A percentile compares a stretch with the other conserved stretches of the same genome.
phyloP scores from a whole-genome alignment of 139 green algal species.

The Auxenochlorella protothecoides region DNA sequence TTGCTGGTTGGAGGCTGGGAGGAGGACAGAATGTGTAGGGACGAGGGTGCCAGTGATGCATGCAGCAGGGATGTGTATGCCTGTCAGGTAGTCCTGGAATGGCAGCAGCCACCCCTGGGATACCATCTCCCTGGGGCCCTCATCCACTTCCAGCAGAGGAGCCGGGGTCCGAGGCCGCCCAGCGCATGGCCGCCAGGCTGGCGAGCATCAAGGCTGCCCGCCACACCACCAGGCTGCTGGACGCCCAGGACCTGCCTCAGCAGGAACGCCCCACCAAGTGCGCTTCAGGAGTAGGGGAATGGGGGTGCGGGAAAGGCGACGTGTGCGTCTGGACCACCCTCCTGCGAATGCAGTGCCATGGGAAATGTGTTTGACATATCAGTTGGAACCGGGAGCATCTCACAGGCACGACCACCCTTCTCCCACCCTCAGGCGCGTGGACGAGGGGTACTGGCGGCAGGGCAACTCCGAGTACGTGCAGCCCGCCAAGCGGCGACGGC shows the following conservation, averaged over 20 bases:
- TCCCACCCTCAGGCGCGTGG: slow-evolving; percentile 10
- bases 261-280: slow-evolving; percentile 14
- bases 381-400: too few relatives aligned
- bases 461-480: slow-evolving; percentile 2
- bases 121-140: too few relatives aligned
- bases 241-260: slow-evolving; percentile 38
- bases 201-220: slow-evolving; percentile 16
- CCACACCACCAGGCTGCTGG: slow-evolving; percentile 31
- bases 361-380: too few relatives aligned
- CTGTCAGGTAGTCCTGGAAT: too few relatives aligned
- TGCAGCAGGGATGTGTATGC: too few relatives aligned
- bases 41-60: too few relatives aligned
- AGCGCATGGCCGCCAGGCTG: slow-evolving; percentile 31
- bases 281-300: not conserved
- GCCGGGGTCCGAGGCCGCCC: slow-evolving; percentile 11
- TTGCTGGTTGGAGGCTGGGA: not conserved
- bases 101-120: too few relatives aligned
- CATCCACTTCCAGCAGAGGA: not conserved
- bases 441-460: slow-evolving; percentile 35
- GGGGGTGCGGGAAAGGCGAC: too few relatives aligned
- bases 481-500: slow-evolving; percentile 8
- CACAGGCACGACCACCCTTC: too few relatives aligned
- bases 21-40: not conserved
- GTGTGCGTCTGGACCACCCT: too few relatives aligned
- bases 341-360: too few relatives aligned